Evolutionary conservation across 371 early-diverging fungal genomes (phyloP), one percentile per base, ranked within the genome.

Genomic region (Syncephalastrum monosporum): DNA sequence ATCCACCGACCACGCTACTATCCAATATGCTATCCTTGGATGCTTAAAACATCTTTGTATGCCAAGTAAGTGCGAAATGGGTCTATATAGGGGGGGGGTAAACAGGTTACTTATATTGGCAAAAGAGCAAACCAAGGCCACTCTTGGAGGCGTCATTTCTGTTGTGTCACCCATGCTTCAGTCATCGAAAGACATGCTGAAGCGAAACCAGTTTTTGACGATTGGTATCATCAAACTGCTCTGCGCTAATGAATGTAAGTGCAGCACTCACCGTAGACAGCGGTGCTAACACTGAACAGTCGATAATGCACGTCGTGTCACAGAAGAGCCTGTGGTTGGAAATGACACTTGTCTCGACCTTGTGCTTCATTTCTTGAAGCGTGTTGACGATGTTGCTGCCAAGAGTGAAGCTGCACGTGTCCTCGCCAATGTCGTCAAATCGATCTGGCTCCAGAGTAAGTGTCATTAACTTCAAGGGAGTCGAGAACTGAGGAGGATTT

Each of bases 401-500:
- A 79, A 78, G 57, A 85, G 85, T 53, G 87, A 87, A 59, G 83
- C 83, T 2, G 84, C 85, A 8, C 71, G 87, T 24, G 69, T 82
- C 0, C 53, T 85, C n/a, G 80, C 82, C 53, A 82, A 83, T 51
- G 61, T 85, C 47, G 68, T 85, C 63, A 87, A 85, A 53, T 62
- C 72, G 1, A 57, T 74, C 19, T 75, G 79, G 76, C 50, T 62
- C 1, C 68, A 75, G 10, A 33, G 38, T 33, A 33, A 33, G 38
- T 33, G 38, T 19, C 5, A 8, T 7, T 27, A 41, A 27, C 50
- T 8, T 57, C 24, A 12, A 55, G 55, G 42, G 4, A 27, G 8
- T 15, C 17, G 13, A 42, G 13, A 57, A 4, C n/a, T 16, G 12
- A 33, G 10, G 8, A 3, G 17, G 10, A 19, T 7, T 21, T 47